Base-by-base conservation (phyloP, 345 rosid species). In the Acer saccharum region DNA sequence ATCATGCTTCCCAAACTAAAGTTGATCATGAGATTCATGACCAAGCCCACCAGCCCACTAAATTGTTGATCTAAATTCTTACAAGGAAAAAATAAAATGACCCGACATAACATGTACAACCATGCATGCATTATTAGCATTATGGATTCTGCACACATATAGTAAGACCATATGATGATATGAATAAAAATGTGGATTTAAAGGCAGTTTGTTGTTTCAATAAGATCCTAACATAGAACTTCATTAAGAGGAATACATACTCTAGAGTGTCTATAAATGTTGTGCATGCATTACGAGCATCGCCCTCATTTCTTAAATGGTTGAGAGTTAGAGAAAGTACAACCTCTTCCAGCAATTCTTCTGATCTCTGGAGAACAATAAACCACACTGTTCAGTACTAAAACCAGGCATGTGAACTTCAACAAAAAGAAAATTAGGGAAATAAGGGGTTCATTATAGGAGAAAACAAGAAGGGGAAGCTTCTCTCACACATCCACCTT, bases 261-360 rank as follows among this genome's bases (percentile, higher is more conserved):
- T 94, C 97, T 72, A 88, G 78, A 58, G 97, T 91, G 78, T 88
- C 89, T 54, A 96, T 93, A 81, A 94, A 94, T 12, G 86, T 55
- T 8, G 89, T 85, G 86, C 94, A 91, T 35, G 80, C 82, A 89
- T 92, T 89, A 73, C 20, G 50, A 77, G 80, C 72, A 77, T 83
- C 81, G 12, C 65, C 83, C 58, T 81, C 84, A 46, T 18, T 69
- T 8, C 95, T 87, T 41, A 96, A 84, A 76, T 68, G 85, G 80
- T 96, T 92, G 71, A 96, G 97, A 55, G 94, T 87, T 84, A 76
- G 86, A 48, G 97, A 96, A 74, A 96, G 97, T 67, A 89, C 78
- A 71, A 86, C 98, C 90, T 96, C 99, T 83, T 94, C 98, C 17
- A 90, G 94, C 84, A 94, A 81, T 84, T 96, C 99, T 79, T 92